Evolutionary conservation across 1,139 yeast genomes (phyloP).

Genomic region (Diutina pseudorugosa): DNA sequence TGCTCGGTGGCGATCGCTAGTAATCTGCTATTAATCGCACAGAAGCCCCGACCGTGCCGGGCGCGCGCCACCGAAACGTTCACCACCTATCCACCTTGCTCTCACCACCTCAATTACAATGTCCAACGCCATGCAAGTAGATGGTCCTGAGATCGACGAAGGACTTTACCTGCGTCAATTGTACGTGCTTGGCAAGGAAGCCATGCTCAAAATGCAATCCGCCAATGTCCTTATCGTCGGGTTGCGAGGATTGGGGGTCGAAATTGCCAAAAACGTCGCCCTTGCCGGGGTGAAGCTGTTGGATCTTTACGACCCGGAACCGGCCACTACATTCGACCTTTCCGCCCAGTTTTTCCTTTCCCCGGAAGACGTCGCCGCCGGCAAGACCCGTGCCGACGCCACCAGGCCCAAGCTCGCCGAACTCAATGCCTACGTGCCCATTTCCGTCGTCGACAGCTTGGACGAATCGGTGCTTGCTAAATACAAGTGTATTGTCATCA

Average conservation of each 20-base stretch:
- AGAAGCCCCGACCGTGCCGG: neutral
- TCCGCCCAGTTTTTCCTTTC: conserved; percentile 81
- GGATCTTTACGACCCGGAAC: conserved; percentile 74
- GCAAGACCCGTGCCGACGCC: conserved; percentile 64
- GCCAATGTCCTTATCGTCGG: conserved; percentile 87
- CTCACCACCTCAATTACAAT: conserved; percentile 7
- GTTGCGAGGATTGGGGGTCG: conserved; percentile 83
- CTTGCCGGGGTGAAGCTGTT: conserved; percentile 94
- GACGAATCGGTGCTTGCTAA: conserved; percentile 35
- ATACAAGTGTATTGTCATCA: conserved; percentile 75
- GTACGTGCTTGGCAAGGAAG: conserved; percentile 89
- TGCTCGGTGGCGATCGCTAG: too few relatives aligned
- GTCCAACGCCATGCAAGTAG: conserved; percentile 41
- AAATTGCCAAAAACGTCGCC: conserved; percentile 92
- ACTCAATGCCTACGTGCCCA: conserved; percentile 82
- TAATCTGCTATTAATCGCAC: too few relatives aligned
- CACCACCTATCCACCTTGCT: neutral
- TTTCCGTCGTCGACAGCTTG: conserved; percentile 50
- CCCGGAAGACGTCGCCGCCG: conserved; percentile 46
- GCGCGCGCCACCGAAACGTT: neutral
- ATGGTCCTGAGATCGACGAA: conserved; percentile 69
- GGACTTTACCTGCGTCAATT: conserved; percentile 91
- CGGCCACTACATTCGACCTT: conserved; percentile 56
- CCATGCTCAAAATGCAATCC: conserved; percentile 92
- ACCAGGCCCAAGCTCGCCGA: conserved; percentile 61